These are phyloP conservation scores for Malus hybrid DNA, from an alignment of 331 rosid genomes.

Conservation along the genomic window DNA sequence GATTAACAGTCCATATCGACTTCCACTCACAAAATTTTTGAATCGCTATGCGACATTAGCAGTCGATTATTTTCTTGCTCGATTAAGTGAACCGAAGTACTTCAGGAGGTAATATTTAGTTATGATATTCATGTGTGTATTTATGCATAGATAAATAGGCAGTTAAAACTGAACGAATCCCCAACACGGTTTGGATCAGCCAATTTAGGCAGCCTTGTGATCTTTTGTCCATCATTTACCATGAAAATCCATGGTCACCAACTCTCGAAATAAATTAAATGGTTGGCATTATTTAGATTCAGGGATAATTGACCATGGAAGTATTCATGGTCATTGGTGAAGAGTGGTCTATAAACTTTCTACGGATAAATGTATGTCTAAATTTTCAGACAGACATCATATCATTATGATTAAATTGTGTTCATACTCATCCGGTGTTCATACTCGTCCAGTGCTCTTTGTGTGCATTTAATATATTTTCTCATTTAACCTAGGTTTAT, in stretches of 20 bases:
- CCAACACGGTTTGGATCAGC: neutral
- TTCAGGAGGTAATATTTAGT: conserved; percentile 70
- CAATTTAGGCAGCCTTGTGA: neutral
- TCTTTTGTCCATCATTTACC: neutral
- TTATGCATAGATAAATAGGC: neutral
- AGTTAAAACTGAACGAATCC: neutral
- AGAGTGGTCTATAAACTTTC: neutral
- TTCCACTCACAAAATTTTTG: conserved; percentile 83
- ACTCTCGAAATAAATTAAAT: neutral
- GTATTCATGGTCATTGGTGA: neutral
- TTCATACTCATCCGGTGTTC: neutral
- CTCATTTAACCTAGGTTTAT: conserved; percentile 53
- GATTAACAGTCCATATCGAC: conserved; percentile 89
- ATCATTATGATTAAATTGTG: neutral
- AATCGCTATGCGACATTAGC: conserved; percentile 85
- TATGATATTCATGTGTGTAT: neutral
- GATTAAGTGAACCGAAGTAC: conserved; percentile 86
- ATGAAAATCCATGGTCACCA: neutral
- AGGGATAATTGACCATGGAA: neutral
- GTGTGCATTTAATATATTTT: neutral
- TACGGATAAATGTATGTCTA: neutral
- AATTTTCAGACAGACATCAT: neutral
- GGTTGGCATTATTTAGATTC: neutral
- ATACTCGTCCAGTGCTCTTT: neutral
- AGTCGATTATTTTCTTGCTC: conserved; percentile 89